Conservation (phyloP, 371 early-diverging fungal genomes). For the Haplosporangium sp. region DNA sequence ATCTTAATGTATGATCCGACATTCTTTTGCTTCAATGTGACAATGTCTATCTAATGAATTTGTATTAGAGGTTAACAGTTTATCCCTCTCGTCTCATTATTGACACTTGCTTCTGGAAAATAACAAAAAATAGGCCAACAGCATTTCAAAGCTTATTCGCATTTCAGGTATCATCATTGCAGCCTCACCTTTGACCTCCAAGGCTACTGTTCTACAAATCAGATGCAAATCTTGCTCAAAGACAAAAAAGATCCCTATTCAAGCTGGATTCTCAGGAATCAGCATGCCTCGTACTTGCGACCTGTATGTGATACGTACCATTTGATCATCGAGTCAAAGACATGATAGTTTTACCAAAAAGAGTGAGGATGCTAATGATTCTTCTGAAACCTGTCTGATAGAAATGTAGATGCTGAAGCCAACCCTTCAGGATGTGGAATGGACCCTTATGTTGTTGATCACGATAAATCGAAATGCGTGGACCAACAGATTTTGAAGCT, state of each 20-base stretch:
- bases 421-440: constrained; percentile 79
- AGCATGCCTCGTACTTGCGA: constrained; percentile 91
- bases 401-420: constrained; percentile 51
- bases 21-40: neutral
- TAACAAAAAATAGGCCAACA: constrained; percentile 74
- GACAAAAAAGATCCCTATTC: constrained; percentile 82
- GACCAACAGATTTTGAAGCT: constrained; percentile 98
- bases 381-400: constrained; percentile 10
- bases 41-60: neutral
- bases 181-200: constrained; percentile 89
- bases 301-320: constrained; percentile 57
- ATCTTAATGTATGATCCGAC: constrained; percentile 73
- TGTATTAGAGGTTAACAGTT: neutral
- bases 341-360: neutral
- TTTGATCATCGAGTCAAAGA: neutral
- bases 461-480: constrained; percentile 96
- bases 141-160: constrained; percentile 95
- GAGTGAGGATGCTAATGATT: neutral
- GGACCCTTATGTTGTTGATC: constrained; percentile 96
- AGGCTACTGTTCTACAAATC: constrained; percentile 89
- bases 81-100: neutral
- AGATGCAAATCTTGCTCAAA: constrained; percentile 91
- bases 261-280: constrained; percentile 87
- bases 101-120: neutral
- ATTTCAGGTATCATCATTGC: constrained; percentile 98